Conservation (phyloP, 495 filamentous ascomycete genomes). For the Talaromyces liani region DNA sequence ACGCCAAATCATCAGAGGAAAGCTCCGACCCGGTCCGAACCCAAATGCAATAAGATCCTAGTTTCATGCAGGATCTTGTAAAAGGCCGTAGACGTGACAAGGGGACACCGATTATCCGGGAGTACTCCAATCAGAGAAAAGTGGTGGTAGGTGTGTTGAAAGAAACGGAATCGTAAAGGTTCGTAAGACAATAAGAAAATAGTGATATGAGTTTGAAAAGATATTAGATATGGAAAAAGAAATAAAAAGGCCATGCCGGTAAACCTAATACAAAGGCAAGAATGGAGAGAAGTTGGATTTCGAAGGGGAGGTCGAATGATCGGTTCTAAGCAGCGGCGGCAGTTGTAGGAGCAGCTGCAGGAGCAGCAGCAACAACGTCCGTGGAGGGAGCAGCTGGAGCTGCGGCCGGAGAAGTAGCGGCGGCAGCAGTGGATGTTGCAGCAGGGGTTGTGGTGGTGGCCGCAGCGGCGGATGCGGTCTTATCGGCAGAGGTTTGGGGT, state of each 20-base stretch:
- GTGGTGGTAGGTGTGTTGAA: slow-evolving; percentile 9
- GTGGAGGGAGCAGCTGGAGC: slow-evolving; percentile 38
- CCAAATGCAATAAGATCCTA: slow-evolving; percentile 4
- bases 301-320: slow-evolving; percentile 1
- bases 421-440: slow-evolving; percentile 25
- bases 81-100: slow-evolving; percentile 16
- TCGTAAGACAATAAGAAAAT: background rate
- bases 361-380: slow-evolving; percentile 38
- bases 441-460: slow-evolving; percentile 29
- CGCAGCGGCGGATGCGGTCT: slow-evolving; percentile 15
- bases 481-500: slow-evolving; percentile 23
- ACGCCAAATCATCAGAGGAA: slow-evolving; percentile 22
- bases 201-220: slow-evolving; percentile 11
- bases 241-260: slow-evolving; percentile 13
- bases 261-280: slow-evolving; percentile 30
- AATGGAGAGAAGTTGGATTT: slow-evolving; percentile 15
- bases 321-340: slow-evolving; percentile 45
- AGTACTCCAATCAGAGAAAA: background rate
- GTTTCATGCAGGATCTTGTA: background rate
- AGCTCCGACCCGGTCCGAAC: slow-evolving; percentile 11
- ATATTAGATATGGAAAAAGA: slow-evolving; percentile 1
- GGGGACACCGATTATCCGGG: background rate
- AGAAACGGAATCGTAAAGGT: slow-evolving; percentile 9
- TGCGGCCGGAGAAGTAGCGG: slow-evolving; percentile 29
- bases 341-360: slow-evolving; percentile 41